A percentile compares a stretch with the other conserved stretches of the same genome.
phyloP scores from a whole-genome alignment of 2,329 filamentous ascomycete species.

The Gnomoniopsis smithogilvyi region DNA sequence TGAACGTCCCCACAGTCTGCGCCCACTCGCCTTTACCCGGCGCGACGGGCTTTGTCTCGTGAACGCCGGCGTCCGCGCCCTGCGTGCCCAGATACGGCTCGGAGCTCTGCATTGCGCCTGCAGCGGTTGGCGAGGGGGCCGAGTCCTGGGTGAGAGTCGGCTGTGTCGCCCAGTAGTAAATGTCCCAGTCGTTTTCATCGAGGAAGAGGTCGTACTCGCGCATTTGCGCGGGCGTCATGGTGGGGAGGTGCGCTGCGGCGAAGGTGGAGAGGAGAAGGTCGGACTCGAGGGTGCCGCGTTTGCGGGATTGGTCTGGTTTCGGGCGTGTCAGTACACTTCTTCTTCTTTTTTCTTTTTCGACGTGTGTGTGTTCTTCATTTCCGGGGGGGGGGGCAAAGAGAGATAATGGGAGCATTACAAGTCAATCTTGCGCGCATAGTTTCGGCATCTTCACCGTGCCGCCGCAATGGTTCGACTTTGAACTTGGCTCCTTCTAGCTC shows the following conservation, averaged over 20 bases:
- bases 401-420: constrained; percentile 35
- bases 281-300: constrained; percentile 91
- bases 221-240: constrained; percentile 72
- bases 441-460: constrained; percentile 75
- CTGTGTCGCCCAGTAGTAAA: constrained; percentile 99
- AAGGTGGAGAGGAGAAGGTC: constrained; percentile 97
- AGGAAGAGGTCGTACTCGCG: constrained; percentile 87
- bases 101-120: constrained; percentile 23
- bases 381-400: constrained; percentile 8
- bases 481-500: constrained; percentile 86
- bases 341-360: not conserved
- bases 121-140: constrained; percentile 26
- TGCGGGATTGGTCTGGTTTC: constrained; percentile 91
- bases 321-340: not conserved
- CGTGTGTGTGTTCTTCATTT: not conserved
- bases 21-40: constrained; percentile 76
- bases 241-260: constrained; percentile 71
- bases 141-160: constrained; percentile 59
- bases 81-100: constrained; percentile 23
- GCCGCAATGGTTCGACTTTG: constrained; percentile 83
- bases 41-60: constrained; percentile 31
- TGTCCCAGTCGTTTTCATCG: constrained; percentile 99
- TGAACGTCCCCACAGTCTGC: constrained; percentile 92
- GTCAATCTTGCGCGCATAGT: constrained; percentile 87
- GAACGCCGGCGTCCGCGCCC: constrained; percentile 20